Conservation (phyloP, 2,329 filamentous ascomycete species). For the Emericellopsis cladophorae region DNA sequence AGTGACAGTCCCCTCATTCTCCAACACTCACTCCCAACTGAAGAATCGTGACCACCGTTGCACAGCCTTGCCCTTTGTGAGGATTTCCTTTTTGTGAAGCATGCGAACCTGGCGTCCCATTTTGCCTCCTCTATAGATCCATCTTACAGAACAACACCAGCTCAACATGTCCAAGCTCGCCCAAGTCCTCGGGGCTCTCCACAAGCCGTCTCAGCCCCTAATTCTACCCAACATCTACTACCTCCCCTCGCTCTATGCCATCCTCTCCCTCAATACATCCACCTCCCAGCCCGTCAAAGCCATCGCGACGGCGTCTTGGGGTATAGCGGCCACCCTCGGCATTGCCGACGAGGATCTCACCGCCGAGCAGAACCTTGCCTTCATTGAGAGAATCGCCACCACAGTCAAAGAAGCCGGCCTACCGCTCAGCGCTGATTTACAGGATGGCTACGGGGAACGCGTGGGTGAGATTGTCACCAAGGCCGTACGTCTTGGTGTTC, state of each 20-base stretch:
- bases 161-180: conserved; percentile 9
- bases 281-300: conserved; percentile 22
- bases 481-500: conserved; percentile 36
- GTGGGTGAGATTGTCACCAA: conserved; percentile 29
- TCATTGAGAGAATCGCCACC: conserved; percentile 28
- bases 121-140: too few relatives aligned
- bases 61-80: too few relatives aligned
- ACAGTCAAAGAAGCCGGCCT: conserved; percentile 24
- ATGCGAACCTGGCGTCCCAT: too few relatives aligned
- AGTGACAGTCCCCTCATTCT: too few relatives aligned
- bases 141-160: too few relatives aligned
- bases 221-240: conserved; percentile 46
- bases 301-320: conserved; percentile 37
- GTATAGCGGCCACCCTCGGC: conserved; percentile 31
- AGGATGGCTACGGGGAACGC: conserved; percentile 43
- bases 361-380: conserved; percentile 35
- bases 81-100: too few relatives aligned
- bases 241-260: conserved; percentile 28
- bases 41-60: too few relatives aligned
- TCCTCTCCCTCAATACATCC: conserved; percentile 27
- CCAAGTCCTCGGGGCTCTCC: conserved; percentile 27
- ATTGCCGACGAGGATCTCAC: conserved; percentile 34
- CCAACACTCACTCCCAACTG: too few relatives aligned
- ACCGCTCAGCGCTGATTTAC: conserved; percentile 43
- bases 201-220: conserved; percentile 35